These are phyloP conservation scores for Pseudofabraea citricarpa DNA, from an alignment of 2,329 filamentous ascomycete genomes.

Conservation along the genomic window DNA sequence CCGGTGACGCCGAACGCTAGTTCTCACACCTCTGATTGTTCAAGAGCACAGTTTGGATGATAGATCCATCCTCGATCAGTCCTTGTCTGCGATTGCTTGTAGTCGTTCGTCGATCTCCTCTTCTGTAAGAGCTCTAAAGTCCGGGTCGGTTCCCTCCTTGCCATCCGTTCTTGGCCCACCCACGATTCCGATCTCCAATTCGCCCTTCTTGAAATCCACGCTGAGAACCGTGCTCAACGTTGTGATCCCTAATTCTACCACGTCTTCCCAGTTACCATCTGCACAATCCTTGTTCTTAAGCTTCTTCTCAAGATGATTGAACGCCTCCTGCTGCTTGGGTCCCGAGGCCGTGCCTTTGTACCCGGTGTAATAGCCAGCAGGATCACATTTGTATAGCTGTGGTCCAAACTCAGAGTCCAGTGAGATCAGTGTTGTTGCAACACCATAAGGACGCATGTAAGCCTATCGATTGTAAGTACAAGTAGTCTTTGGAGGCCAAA, in stretches of 20 bases:
- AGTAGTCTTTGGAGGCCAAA: not conserved
- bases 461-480: conserved; percentile 48
- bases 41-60: not conserved
- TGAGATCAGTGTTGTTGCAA: conserved; percentile 91
- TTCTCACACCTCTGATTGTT: not conserved
- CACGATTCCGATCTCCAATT: conserved; percentile 96
- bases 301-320: conserved; percentile 99
- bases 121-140: conserved; percentile 86
- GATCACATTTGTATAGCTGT: conserved; percentile 97
- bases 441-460: conserved; percentile 96
- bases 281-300: conserved; percentile 97
- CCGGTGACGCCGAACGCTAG: conserved; percentile 21
- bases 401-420: conserved; percentile 89
- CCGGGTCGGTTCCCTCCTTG: conserved; percentile 71
- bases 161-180: conserved; percentile 81
- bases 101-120: conserved; percentile 98
- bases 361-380: conserved; percentile 94
- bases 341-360: conserved; percentile 98
- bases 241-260: conserved; percentile 93
- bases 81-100: conserved; percentile 98
- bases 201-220: conserved; percentile 99
- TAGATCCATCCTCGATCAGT: too few relatives aligned
- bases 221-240: conserved; percentile 94
- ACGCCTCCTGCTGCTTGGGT: conserved; percentile 96
- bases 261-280: conserved; percentile 91